Base-by-base conservation (phyloP, 148 eudicot species). In the Cornus suecica region DNA sequence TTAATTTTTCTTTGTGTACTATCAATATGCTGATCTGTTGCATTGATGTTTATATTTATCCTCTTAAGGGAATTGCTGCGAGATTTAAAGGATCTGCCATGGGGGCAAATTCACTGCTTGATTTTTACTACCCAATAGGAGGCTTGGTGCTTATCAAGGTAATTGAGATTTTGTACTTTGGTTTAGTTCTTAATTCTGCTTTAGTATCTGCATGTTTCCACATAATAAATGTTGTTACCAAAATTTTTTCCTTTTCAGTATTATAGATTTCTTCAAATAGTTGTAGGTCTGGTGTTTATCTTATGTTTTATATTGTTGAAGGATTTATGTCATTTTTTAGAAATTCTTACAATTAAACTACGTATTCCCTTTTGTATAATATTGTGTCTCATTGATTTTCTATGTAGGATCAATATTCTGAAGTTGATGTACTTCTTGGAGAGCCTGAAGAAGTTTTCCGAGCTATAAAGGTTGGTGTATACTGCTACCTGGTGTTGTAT, bases 71-170 rank as follows among this genome's bases (percentile, higher is more conserved):
- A 42, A 76, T 88, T 77, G 82, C 80, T 60, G 79, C 90, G 69
- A 89, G 88, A 79, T 84, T 91, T 68, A 90, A 87, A 86, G 82
- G 87, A 74, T 83, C 89, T 64, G 76, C 87, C 69, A 72, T 65
- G 20, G 84, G 65, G 60, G 88, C 93, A 45, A 86, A 74, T 77
- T 80, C 94, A 72, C 82, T 95, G 84, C 82, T 86, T 52, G 97
- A 92, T 61, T 90, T 82, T 83, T 91, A 92, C 82, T 84, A 87
- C 69, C 74, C 94, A 30, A 54, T 92, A 52, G 99, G 94, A 86
- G 80, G 97, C 79, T 85, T 95, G 88, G 66, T 51, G 29, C 79
- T 79, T 68, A 86, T 92, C 29, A 91, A 95, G 99, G 99, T 92
- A 88, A 81, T 14, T 45, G 18, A 56, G 25, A 63, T 10, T 5